Evolutionary conservation across 2,329 filamentous ascomycete species (phyloP).

Genomic region (Xylariaceae sp.): DNA sequence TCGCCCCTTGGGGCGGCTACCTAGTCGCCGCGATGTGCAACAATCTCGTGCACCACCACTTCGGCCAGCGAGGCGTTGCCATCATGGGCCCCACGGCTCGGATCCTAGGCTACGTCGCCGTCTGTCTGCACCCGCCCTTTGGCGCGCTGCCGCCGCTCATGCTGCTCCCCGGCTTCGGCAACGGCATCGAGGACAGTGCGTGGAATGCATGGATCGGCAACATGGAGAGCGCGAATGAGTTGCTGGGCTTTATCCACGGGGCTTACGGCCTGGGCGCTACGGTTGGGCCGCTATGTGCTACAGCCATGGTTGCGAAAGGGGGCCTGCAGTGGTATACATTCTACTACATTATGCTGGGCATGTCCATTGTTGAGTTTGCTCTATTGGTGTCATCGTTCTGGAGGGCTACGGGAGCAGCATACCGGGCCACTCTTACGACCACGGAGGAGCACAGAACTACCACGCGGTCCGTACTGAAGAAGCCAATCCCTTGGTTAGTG

Average conservation of each 20-base stretch:
- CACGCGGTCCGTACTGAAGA: conserved; percentile 38
- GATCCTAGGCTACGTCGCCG: conserved; percentile 59
- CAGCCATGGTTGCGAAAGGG: conserved; percentile 64
- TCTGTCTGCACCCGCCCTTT: conserved; percentile 65
- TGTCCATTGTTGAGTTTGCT: conserved; percentile 52
- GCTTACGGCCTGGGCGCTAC: conserved; percentile 70
- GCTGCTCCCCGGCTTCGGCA: conserved; percentile 9
- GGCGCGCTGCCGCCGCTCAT: conserved; percentile 47
- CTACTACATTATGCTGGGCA: conserved; percentile 69
- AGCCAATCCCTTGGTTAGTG: conserved; percentile 65
- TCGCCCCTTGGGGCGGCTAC: conserved; percentile 64
- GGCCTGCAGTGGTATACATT: conserved; percentile 65
- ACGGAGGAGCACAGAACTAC: conserved; percentile 35
- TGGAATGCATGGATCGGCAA: conserved; percentile 63
- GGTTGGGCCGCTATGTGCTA: conserved; percentile 65
- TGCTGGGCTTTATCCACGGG: conserved; percentile 69
- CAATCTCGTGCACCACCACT: conserved; percentile 57
- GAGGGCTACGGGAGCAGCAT: conserved; percentile 53
- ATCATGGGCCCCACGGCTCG: conserved; percentile 60
- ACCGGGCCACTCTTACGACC: conserved; percentile 38
- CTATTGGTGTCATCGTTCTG: conserved; percentile 57
- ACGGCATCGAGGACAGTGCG: conserved; percentile 43
- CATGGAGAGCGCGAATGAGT: conserved; percentile 68
- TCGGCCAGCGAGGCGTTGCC: conserved; percentile 69
- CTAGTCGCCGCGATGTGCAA: conserved; percentile 59